Evolutionary conservation across 1,284 basidiomycete species (phyloP).

Genomic region (Trametes pubescens): DNA sequence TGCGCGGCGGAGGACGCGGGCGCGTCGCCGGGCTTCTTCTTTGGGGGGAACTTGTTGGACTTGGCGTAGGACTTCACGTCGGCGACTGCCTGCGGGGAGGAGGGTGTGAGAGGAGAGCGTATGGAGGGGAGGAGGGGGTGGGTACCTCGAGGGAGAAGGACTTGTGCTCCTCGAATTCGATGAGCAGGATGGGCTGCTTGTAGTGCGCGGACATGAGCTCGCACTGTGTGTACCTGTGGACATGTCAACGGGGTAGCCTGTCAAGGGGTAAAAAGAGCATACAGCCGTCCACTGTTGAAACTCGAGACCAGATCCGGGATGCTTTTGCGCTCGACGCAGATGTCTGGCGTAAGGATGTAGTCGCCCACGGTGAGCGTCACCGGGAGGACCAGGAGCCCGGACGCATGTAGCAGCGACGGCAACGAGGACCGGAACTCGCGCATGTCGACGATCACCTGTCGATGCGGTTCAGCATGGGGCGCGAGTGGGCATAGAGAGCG

Average conservation of each 20-base stretch:
- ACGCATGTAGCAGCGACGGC: conserved; percentile 90
- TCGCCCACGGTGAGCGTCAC: conserved; percentile 95
- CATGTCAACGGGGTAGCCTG: background rate
- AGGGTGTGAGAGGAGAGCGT: background rate
- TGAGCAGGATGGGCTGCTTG: conserved; percentile 93
- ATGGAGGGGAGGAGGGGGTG: conserved; percentile 14
- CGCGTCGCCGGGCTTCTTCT: conserved; percentile 54
- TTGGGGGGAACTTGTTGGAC: conserved; percentile 60
- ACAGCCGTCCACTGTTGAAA: conserved; percentile 95
- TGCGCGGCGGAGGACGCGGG: conserved; percentile 50
- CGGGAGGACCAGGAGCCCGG: conserved; percentile 84
- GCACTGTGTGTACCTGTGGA: conserved; percentile 92
- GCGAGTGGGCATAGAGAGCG: background rate
- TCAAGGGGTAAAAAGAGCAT: conserved; percentile 26
- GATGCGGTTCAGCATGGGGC: background rate
- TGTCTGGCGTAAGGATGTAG: conserved; percentile 95
- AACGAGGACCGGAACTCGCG: conserved; percentile 95
- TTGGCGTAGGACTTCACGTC: conserved; percentile 73
- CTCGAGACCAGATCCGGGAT: conserved; percentile 90
- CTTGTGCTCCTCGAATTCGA: conserved; percentile 98
- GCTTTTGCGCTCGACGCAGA: conserved; percentile 97
- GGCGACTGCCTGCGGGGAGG: conserved; percentile 54
- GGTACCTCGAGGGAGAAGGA: conserved; percentile 89
- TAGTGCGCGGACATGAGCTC: conserved; percentile 97
- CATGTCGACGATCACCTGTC: conserved; percentile 93